Percentiles rank a stretch among this genome's conserved stretches.
These are phyloP conservation scores for Vaccinium vitisidaea DNA, from an alignment of 148 eudicot species.

Conservation along the genomic window DNA sequence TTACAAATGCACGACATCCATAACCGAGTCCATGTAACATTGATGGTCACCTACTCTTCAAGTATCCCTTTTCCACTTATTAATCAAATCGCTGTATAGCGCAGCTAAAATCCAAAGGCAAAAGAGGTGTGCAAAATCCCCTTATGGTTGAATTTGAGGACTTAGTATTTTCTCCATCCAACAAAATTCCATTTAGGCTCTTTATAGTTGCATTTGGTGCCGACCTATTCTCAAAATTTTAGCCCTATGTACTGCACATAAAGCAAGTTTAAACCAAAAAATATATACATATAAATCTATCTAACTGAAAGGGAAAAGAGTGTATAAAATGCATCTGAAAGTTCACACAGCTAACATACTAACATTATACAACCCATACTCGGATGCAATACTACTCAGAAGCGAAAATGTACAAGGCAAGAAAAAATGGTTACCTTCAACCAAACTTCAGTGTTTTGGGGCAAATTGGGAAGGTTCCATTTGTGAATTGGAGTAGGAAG, in stretches of 20 bases:
- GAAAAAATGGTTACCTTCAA: conserved; percentile 58
- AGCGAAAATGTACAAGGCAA: neutral
- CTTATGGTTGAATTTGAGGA: neutral
- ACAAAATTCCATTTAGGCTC: neutral
- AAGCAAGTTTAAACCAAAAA: neutral
- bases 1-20: neutral
- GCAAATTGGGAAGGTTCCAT: conserved; percentile 95
- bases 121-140: neutral
- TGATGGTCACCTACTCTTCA: neutral
- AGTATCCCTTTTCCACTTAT: neutral
- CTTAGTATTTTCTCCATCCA: neutral
- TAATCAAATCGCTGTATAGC: neutral
- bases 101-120: neutral
- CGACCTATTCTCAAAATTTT: neutral
- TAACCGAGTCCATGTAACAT: neutral
- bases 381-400: neutral
- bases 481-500: conserved; percentile 95
- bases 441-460: conserved; percentile 73
- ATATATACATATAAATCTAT: too few relatives aligned
- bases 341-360: neutral
- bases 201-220: neutral
- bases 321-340: neutral
- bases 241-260: neutral
- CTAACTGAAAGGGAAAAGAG: neutral
- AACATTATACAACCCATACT: neutral